Evolutionary conservation across 768 basidiomycete species (phyloP), one percentile per base, ranked within the genome.

Genomic region (Tephrocybe sp.): DNA sequence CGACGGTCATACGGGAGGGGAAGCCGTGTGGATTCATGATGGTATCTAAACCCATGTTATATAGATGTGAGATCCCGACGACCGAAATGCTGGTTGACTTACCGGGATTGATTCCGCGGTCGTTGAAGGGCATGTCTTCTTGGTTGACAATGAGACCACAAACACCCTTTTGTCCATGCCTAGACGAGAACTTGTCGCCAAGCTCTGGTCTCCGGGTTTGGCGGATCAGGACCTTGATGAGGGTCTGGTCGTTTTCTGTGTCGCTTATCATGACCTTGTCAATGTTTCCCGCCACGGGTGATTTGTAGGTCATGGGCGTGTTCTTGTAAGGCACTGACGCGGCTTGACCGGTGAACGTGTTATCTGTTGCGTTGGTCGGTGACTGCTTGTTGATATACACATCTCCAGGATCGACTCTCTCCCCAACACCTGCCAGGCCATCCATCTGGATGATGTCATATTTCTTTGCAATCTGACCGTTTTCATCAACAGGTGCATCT

Each of bases 11-110:
- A 48, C 96, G 90, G 51, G 92, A 96, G 4, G 97, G 97, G 78
- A 99, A 98, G 63, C 97, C 97, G 70, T 99, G 97, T 3, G 97
- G 97, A 66, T 99, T 99, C 96, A 99, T 98, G 73, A 99, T 97
- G 14, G 95, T 92, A 69, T 99, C 96, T 88, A 43, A 32, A 35
- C 52, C 49, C 41, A 68, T 39, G 45, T 60, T 41, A n/a, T n/a
- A n/a, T n/a, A 55, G 30, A 33, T 51, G 36, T 51, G 35, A 32
- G 47, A 36, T 51, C 36, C 43, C 43, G 39, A 51, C 30, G 47
- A 54, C 44, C 1, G 26, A 36, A 54, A 45, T 39, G 46, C 53
- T 26, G 26, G 45, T 33, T 51, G 38, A 67, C 77, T 53, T 69
- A 89, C 91, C 91, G 42, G 92, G 95, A 62, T 80, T 85, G 59